These are phyloP conservation scores for Sparassis latifolia DNA, from an alignment of 1,284 basidiomycete genomes.

Conservation along the genomic window DNA sequence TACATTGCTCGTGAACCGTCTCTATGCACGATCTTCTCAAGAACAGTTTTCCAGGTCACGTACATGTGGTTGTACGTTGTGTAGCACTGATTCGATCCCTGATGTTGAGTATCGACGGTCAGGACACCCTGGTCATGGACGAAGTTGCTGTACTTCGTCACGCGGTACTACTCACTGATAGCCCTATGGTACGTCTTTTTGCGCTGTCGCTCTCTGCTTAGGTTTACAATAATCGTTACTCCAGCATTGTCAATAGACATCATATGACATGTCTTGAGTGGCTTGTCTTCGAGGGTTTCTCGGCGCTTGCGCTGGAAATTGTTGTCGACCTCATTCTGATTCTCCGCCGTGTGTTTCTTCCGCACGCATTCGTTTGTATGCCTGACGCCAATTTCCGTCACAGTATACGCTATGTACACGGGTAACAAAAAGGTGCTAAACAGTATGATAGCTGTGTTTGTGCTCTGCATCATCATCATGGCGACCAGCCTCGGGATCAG, in stretches of 20 bases:
- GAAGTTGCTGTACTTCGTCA: conserved; percentile 21
- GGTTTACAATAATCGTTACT: neutral
- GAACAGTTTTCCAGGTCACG: conserved; percentile 7
- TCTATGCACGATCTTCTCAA: conserved; percentile 1
- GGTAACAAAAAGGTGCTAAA: conserved; percentile 14
- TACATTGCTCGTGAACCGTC: conserved; percentile 7
- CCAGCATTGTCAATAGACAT: conserved; percentile 16
- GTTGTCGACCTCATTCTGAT: conserved; percentile 27
- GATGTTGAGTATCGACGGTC: neutral
- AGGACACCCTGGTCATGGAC: conserved; percentile 22
- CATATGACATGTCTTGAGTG: conserved; percentile 20
- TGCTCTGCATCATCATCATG: conserved; percentile 21
- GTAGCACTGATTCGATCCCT: neutral
- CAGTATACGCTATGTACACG: conserved; percentile 28
- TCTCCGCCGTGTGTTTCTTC: conserved; percentile 18
- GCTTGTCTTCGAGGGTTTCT: conserved; percentile 26
- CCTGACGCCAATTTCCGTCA: neutral
- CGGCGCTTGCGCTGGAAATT: conserved; percentile 24
- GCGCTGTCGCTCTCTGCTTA: neutral
- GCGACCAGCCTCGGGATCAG: conserved; percentile 19
- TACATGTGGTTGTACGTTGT: neutral
- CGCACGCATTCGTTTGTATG: neutral
- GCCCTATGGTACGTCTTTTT: conserved; percentile 18
- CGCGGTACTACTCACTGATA: conserved; percentile 21
- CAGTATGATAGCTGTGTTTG: conserved; percentile 18